A percentile compares a stretch with the other conserved stretches of the same genome.
These are phyloP conservation scores for Quercus mongolica DNA, from an alignment of 306 rosid species.

Conservation along the genomic window DNA sequence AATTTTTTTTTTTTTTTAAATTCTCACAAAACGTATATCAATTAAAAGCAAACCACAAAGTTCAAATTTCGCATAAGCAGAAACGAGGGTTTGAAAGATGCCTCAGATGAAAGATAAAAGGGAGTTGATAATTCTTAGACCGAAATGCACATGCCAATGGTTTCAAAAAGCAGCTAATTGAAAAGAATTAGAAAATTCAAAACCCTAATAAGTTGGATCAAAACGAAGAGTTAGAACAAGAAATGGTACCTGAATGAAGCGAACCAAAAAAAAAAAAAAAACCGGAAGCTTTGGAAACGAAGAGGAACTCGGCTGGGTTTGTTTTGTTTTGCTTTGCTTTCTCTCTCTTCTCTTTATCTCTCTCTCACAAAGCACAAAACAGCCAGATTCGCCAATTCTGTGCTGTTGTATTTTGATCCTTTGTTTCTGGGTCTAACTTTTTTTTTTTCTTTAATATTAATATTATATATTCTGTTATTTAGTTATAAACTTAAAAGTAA, in stretches of 20 bases:
- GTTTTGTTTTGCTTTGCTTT: background rate
- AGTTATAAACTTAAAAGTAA: too few relatives aligned
- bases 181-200: slow-evolving; percentile 8
- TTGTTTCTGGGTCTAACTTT: background rate
- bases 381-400: slow-evolving; percentile 10
- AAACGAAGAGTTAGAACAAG: slow-evolving; percentile 1
- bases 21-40: background rate
- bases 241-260: slow-evolving; percentile 16
- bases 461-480: too few relatives aligned
- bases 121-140: background rate
- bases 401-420: background rate
- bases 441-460: background rate
- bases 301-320: background rate
- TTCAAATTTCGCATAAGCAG: background rate
- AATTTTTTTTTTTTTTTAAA: background rate
- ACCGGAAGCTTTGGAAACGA: background rate
- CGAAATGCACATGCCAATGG: slow-evolving; percentile 5
- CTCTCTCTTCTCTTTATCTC: background rate
- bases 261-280: background rate
- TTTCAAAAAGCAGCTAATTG: slow-evolving; percentile 14
- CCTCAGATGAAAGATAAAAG: background rate
- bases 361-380: background rate
- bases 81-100: background rate
- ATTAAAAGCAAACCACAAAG: background rate
- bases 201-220: slow-evolving; percentile 25